Base-by-base conservation (phyloP, 768 basidiomycete species). In the Rhodotorula diobovata region DNA sequence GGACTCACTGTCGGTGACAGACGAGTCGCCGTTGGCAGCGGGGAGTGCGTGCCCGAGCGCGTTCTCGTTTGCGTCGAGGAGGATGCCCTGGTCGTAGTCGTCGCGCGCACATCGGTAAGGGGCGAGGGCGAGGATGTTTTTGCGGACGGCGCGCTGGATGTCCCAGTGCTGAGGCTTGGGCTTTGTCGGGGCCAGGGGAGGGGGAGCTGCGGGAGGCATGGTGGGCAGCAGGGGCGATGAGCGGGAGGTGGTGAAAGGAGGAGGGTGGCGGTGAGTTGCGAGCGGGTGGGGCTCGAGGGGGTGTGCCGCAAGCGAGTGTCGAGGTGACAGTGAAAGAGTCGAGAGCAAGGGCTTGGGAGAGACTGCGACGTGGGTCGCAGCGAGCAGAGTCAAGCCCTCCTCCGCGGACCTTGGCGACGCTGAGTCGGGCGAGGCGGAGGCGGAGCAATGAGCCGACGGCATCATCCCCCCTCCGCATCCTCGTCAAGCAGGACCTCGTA, bases 41-140 rank as follows among this genome's bases (percentile, higher is more conserved):
- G 84, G 81, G 48, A 97, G 89, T 4, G 90, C 88, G 78, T 91
- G 90, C 0, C 96, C 95, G 46, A 93, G 84, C 0, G 95, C 86
- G 79, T 99, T 98, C 83, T 99, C 96, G 81, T 99, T 99, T 23
- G 96, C 96, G 76, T 99, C 96, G 32, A 99, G 86, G 37, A 99
- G 86, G 77, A 97, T 88, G 34, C 76, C 76, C 30, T 72, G 66
- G 4, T 55, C 58, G 82, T 96, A 99, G 82, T 99, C 95, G 78
- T 99, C 95, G 58, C 96, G 85, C 1, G 96, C 96, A 77, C 93
- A 97, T 41, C 94, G 88, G 81, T 99, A 98, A 0, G 96, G 96
- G 59, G 88, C 87, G 23, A 99, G 83, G 1, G 90, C 82, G 59
- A 96, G 89, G 77, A 99, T 94, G 78, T 98, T 99, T 4, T 91